Conservation (phyloP, 768 basidiomycete genomes). For the Tephrocybe sp. region DNA sequence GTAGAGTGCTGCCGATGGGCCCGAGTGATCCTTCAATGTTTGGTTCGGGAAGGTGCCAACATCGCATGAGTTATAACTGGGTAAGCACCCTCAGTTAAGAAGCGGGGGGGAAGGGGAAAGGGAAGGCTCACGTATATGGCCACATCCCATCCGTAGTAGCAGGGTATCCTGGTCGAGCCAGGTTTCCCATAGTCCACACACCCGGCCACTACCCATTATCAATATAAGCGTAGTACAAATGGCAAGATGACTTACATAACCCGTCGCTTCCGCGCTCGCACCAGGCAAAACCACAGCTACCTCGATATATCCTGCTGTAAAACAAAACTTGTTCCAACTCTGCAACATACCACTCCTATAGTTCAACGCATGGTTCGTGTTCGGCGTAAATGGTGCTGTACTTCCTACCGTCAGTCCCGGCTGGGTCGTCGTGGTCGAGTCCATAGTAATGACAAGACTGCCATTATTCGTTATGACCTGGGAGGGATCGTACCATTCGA, state of each 20-base stretch:
- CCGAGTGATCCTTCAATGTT: slow-evolving; percentile 43
- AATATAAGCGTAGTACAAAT: not conserved
- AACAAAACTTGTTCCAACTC: slow-evolving; percentile 91
- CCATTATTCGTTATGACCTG: slow-evolving; percentile 69
- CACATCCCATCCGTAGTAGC: slow-evolving; percentile 80
- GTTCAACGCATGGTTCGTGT: slow-evolving; percentile 52
- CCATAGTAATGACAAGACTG: slow-evolving; percentile 67
- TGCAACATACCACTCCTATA: slow-evolving; percentile 82
- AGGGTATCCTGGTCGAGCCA: slow-evolving; percentile 77
- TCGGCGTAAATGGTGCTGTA: slow-evolving; percentile 43
- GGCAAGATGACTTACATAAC: slow-evolving; percentile 36
- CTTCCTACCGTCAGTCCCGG: slow-evolving; percentile 32
- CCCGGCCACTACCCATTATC: slow-evolving; percentile 67
- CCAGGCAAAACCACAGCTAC: slow-evolving; percentile 59
- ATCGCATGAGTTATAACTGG: slow-evolving; percentile 65
- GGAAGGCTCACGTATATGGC: slow-evolving; percentile 66
- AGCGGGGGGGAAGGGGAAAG: not conserved
- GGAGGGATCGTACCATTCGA: slow-evolving; percentile 74
- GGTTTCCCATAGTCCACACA: slow-evolving; percentile 87
- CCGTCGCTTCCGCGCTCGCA: slow-evolving; percentile 45
- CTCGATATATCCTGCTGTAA: slow-evolving; percentile 79
- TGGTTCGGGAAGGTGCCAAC: slow-evolving; percentile 79
- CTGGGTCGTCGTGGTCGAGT: slow-evolving; percentile 31
- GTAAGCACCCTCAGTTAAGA: not conserved
- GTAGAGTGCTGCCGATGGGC: slow-evolving; percentile 60